Evolutionary conservation across 2,329 filamentous ascomycete genomes (phyloP).

Genomic region (Xylaria sp.): DNA sequence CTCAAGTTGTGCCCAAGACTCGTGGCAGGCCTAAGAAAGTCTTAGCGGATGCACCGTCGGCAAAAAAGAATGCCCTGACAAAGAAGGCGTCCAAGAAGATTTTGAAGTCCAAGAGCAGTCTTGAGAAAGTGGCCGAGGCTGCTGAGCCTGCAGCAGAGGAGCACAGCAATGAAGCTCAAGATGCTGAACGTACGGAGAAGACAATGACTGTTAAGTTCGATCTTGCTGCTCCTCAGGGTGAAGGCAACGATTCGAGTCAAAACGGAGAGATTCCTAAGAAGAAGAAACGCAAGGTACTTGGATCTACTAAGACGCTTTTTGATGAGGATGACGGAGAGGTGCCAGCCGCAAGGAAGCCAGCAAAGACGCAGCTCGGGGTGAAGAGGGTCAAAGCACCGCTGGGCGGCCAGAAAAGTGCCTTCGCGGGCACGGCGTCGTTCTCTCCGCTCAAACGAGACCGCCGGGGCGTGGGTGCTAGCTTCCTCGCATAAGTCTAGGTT

Average conservation of each 20-base stretch:
- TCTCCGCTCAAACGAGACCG: slow-evolving; percentile 76
- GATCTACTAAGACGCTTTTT: slow-evolving; percentile 71
- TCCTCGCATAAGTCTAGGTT: slow-evolving; percentile 51
- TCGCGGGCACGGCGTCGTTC: slow-evolving; percentile 61
- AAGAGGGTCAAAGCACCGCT: slow-evolving; percentile 47
- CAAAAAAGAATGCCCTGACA: slow-evolving; percentile 51
- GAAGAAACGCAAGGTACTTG: slow-evolving; percentile 77
- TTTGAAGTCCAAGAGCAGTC: slow-evolving; percentile 43
- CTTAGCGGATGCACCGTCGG: slow-evolving; percentile 51
- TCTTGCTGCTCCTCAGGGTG: slow-evolving; percentile 36
- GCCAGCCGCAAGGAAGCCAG: slow-evolving; percentile 33
- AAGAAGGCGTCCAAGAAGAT: slow-evolving; percentile 39
- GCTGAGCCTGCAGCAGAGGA: slow-evolving; percentile 37
- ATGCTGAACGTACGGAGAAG: slow-evolving; percentile 36
- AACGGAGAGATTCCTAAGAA: slow-evolving; percentile 54
- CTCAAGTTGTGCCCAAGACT: slow-evolving; percentile 44
- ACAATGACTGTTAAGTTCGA: slow-evolving; percentile 43
- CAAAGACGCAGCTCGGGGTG: slow-evolving; percentile 35
- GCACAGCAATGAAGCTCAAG: slow-evolving; percentile 27
- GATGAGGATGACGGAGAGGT: slow-evolving; percentile 66
- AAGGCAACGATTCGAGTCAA: slow-evolving; percentile 32
- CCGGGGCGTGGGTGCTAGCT: slow-evolving; percentile 66
- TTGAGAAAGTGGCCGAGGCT: slow-evolving; percentile 42
- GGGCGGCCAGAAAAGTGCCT: slow-evolving; percentile 51
- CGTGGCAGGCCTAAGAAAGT: slow-evolving; percentile 56